Percentiles rank a stretch among this genome's conserved stretches.
These are phyloP conservation scores for Helotiales sp. DNA, from an alignment of 2,329 filamentous ascomycete genomes.

Conservation along the genomic window DNA sequence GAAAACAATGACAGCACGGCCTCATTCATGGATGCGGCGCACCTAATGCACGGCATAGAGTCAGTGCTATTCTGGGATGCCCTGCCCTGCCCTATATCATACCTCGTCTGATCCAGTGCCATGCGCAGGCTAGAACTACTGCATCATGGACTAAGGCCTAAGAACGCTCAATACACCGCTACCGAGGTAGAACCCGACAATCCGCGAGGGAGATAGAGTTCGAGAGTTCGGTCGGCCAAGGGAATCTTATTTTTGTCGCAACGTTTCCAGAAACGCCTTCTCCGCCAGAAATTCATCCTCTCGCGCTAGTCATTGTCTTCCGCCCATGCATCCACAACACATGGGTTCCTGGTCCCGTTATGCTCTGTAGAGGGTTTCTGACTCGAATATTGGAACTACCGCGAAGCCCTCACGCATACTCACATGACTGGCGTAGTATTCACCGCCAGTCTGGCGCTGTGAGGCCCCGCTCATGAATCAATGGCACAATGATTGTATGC, in stretches of 20 bases:
- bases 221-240: slow-evolving; percentile 7
- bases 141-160: slow-evolving; percentile 19
- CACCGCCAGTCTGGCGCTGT: slow-evolving; percentile 35
- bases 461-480: slow-evolving; percentile 25
- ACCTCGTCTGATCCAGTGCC: slow-evolving; percentile 26
- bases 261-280: slow-evolving; percentile 19
- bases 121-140: slow-evolving; percentile 15
- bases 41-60: slow-evolving; percentile 34
- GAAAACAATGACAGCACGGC: slow-evolving; percentile 27
- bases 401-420: slow-evolving; percentile 20
- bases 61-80: slow-evolving; percentile 9
- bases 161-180: slow-evolving; percentile 19
- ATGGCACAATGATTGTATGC: slow-evolving; percentile 22
- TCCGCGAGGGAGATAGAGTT: slow-evolving; percentile 1
- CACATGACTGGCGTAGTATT: slow-evolving; percentile 27
- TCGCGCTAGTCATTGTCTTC: slow-evolving; percentile 8
- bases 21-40: slow-evolving; percentile 21
- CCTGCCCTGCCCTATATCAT: slow-evolving; percentile 14
- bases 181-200: slow-evolving; percentile 12
- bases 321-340: slow-evolving; percentile 9
- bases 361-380: slow-evolving; percentile 13
- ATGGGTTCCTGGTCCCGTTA: slow-evolving; percentile 7
- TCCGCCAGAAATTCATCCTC: slow-evolving; percentile 17
- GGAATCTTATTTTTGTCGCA: slow-evolving; percentile 20
- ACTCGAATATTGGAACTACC: slow-evolving; percentile 16